Base-by-base conservation (phyloP, 2,329 filamentous ascomycete species). In the Diplodia intermedia region DNA sequence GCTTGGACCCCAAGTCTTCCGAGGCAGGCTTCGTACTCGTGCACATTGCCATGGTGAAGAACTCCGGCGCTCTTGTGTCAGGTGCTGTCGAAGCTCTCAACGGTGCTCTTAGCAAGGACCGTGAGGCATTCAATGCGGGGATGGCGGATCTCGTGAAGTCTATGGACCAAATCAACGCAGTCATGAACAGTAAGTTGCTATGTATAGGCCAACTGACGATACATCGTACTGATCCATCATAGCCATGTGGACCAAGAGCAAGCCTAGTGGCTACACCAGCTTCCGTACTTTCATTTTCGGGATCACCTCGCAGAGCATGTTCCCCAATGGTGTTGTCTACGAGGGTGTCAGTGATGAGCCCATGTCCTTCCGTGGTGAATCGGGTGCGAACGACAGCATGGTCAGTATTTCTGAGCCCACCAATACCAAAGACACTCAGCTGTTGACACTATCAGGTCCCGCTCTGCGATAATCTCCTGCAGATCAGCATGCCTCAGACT, bases 221-320 rank as follows among this genome's bases (percentile, higher is more conserved):
- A 1, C 6, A 9, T 9, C 20, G 9, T 23, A 38, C 60, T 63
- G 14, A 63, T 18, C 8, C 14, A 5, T 33, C 20, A 11, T 63
- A 88, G 86, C 84, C 54, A 98, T 98, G 94, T 97, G 94, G 94
- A 86, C 86, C 69, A 92, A 93, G 79, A 95, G 91, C 67, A 91
- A 91, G 73, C 94, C 94, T 2, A 85, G 86, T 20, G 88, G 93
- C 72, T 97, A 97, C 82, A 92, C 91, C 69, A 90, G 88, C 72
- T 97, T 97, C 87, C 91, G 94, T 50, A 97, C 94, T 12, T 97
- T 97, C 83, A 97, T 97, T 82, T 97, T 97, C 76, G 94, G 94
- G 73, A 97, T 97, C 80, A 96, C 93, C 1, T 91, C 88, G 57
- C 94, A 97, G 80, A 90, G 89, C 74, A 97, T 97, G 93, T 97